Evolutionary conservation across 2,329 filamentous ascomycete genomes (phyloP), one percentile per base, ranked within the genome.

Genomic region (Lachnellula occidentalis): DNA sequence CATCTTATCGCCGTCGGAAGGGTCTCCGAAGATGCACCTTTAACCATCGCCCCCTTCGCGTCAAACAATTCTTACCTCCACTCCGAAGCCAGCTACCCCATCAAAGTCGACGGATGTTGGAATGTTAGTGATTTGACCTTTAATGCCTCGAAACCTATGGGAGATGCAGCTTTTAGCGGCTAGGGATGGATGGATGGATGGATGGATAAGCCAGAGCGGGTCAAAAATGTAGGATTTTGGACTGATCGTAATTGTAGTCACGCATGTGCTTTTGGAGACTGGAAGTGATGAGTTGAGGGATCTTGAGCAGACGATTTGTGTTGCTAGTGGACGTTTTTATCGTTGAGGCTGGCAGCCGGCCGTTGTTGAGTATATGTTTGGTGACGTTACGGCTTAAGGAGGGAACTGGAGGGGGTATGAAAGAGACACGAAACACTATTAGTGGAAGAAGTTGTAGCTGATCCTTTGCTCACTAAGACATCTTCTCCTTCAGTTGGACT

Each of bases 351-450:
- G 67, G 69, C 62, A 69, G 47, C 66, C 69, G 21, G 61, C 67
- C 24, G 60, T 70, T 27, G 72, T 76, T 19, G 72, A 75, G 62
- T 74, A 74, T 60, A 74, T 73, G 58, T 73, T 75, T 58, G 74
- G 72, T 52, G 68, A 74, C 54, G 71, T 74, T 37, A 48, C 58
- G 14, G 49, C 55, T 42, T 56, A 39, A 56, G 21, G 11, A 47
- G 5, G 21, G 11, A 41, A 51, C 12, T 31, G 2, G 3, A 17
- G 12, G 22, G 43, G 17, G 11, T 27, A 4, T 19, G 41, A 24
- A 19, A 21, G 41, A 43, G 19, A 43, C 15, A 43, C 8, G 7
- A 43, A 31, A 31, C 9, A 31, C 9, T 31, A 3, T 31, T 31
- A 9, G 9, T 11, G 3, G 22, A 5, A 36, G 21, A 37, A 34